A percentile compares a stretch with the other conserved stretches of the same genome.
Conservation (phyloP, 176 grass and related monocot species). For the Musa itinerans region DNA sequence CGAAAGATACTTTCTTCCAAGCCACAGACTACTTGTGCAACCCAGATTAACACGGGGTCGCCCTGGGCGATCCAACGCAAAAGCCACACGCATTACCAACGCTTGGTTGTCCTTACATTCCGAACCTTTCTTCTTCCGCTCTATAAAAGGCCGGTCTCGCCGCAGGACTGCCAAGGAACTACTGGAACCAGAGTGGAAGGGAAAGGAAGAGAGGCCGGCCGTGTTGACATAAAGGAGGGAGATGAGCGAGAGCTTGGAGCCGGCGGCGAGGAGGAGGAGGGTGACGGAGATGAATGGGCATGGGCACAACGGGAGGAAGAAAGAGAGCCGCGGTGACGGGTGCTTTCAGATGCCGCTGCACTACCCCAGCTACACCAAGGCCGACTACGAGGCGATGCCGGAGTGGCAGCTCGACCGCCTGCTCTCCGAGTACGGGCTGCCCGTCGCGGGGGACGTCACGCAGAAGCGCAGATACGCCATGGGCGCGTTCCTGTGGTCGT, state of each 20-base stretch:
- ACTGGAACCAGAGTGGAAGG: too few species aligned
- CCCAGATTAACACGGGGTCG: too few species aligned
- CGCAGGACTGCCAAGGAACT: too few species aligned
- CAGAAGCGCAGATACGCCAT: background rate
- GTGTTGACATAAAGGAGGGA: too few species aligned
- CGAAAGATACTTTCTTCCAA: background rate
- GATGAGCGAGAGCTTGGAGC: background rate
- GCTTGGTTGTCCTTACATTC: too few species aligned
- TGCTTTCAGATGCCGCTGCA: conserved; percentile 13
- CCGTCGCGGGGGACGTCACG: background rate
- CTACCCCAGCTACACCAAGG: conserved; percentile 22
- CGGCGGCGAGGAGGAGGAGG: background rate
- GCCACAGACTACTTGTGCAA: background rate
- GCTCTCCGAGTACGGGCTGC: conserved; percentile 19
- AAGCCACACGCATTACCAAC: too few species aligned
- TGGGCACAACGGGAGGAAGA: background rate
- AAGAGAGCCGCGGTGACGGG: background rate
- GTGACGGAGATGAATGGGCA: background rate
- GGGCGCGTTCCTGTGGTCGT: background rate
- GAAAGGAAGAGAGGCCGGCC: too few species aligned
- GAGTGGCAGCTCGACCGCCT: conserved; percentile 27
- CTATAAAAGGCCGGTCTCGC: background rate
- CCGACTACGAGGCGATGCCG: conserved; percentile 22
- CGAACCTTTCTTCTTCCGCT: background rate
- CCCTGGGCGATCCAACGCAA: too few species aligned